phyloP scores from a whole-genome alignment of 805 yeast genomes.

The Saccharomycopsis oosterbeekiorum region DNA sequence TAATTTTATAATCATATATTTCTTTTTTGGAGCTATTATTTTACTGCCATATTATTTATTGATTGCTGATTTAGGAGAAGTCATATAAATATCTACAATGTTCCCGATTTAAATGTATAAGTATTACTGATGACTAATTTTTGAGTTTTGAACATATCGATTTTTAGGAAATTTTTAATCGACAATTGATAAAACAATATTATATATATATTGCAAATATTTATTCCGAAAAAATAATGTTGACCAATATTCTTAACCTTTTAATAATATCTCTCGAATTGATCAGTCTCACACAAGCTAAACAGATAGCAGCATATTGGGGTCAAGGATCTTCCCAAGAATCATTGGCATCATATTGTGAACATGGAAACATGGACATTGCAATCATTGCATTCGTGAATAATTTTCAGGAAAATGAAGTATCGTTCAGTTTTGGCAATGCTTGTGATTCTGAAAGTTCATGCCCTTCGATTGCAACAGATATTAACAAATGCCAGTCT shows the following conservation, averaged over 20 bases:
- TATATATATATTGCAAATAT: too few relatives aligned
- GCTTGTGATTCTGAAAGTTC: neutral
- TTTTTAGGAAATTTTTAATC: too few relatives aligned
- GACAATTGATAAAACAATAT: too few relatives aligned
- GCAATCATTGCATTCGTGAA: slow-evolving; percentile 30
- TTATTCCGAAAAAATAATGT: neutral
- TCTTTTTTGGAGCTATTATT: too few relatives aligned
- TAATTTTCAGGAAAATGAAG: slow-evolving; percentile 1
- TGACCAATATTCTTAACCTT: neutral
- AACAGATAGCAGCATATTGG: slow-evolving; percentile 59
- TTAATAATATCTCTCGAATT: neutral
- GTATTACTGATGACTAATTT: too few relatives aligned
- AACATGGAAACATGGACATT: slow-evolving; percentile 21
- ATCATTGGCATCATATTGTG: slow-evolving; percentile 10
- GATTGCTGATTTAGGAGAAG: too few relatives aligned
- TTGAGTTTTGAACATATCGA: too few relatives aligned
- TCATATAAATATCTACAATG: too few relatives aligned
- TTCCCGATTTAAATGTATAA: too few relatives aligned
- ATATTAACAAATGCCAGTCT: slow-evolving; percentile 65
- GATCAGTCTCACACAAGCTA: slow-evolving; percentile 26
- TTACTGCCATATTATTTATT: too few relatives aligned
- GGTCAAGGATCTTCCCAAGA: slow-evolving; percentile 47
- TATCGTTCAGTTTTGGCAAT: slow-evolving; percentile 35
- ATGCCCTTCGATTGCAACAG: slow-evolving; percentile 43
- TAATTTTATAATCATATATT: too few relatives aligned